Conservation (phyloP, 805 yeast genomes). For the Phaffomyces thermotolerans region DNA sequence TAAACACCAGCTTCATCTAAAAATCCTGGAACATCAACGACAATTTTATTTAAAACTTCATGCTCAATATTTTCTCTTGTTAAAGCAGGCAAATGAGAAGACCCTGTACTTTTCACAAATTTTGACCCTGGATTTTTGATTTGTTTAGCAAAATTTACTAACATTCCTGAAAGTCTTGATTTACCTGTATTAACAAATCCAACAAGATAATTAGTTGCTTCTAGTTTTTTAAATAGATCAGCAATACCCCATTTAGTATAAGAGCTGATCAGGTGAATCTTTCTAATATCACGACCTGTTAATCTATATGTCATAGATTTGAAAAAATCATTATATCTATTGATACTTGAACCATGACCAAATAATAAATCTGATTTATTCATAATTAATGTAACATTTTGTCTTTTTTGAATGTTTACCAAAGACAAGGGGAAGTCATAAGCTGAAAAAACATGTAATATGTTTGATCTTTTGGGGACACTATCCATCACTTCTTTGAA, state of each 20-base stretch:
- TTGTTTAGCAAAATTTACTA: constrained; percentile 27
- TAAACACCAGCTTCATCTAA: constrained; percentile 21
- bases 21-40: constrained; percentile 37
- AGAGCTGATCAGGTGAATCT: constrained; percentile 45
- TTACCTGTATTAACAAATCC: constrained; percentile 72
- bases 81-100: constrained; percentile 56
- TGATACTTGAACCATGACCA: constrained; percentile 23
- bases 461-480: constrained; percentile 36
- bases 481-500: constrained; percentile 25
- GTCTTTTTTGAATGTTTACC: constrained; percentile 16
- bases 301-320: constrained; percentile 26
- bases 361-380: constrained; percentile 40
- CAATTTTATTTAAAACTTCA: constrained; percentile 24
- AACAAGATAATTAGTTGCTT: constrained; percentile 39
- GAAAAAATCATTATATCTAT: constrained; percentile 28
- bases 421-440: constrained; percentile 60
- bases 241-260: constrained; percentile 45
- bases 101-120: constrained; percentile 25
- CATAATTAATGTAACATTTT: constrained; percentile 26
- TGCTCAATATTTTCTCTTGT: constrained; percentile 49
- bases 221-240: constrained; percentile 31
- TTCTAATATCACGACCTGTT: constrained; percentile 17
- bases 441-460: constrained; percentile 59
- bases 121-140: constrained; percentile 4
- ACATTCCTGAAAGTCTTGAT: constrained; percentile 47